Evolutionary conservation across 2,329 filamentous ascomycete species (phyloP), one percentile per base, ranked within the genome.

Genomic region (Fusarium transvaalense): DNA sequence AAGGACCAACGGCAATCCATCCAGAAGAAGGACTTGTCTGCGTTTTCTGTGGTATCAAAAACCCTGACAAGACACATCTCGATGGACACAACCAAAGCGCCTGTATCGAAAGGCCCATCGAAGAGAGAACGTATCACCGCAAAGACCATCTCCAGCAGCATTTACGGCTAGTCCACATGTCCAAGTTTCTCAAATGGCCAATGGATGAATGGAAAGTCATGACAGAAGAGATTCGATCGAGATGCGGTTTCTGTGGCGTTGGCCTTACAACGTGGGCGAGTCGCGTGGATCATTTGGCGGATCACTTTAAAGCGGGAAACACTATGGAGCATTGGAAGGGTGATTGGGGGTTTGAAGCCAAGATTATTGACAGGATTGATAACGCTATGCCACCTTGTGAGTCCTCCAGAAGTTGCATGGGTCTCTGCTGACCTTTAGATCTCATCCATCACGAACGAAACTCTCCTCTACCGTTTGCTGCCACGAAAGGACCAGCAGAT

Each of bases 81-180:
- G 76, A 80, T 14, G 50, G 61, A 1, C 81, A 83, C 41, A 79
- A 80, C 14, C 77, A 78, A 53, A 74, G 73, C 7, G 76, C 81
- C 8, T 90, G 88, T 67, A 82, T 69, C 1, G 48, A 69, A 3
- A 7, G 66, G 1, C 66, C 66, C 0, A 45, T 67, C 1, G 66
- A 84, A 37, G 84, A 87, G 29, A 80, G 81, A 3, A 81, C 80
- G 0, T 83, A 82, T 52, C 80, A 80, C 47, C 71, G 81, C 1
- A 83, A 82, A 54, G 81, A 83, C 19, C 81, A 83, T 48, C 70
- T 83, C 1, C 75, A 79, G 1, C 81, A 83, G 45, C 81, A 83
- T 51, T 50, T 83, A 12, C 74, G 79, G 21, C 53, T 82, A 1
- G 78, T 83, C 0, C 81, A 83, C 56, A 76, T 78, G 35, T 71